phyloP scores from a whole-genome alignment of 495 filamentous ascomycete genomes.

The Daldinia vernicosa region DNA sequence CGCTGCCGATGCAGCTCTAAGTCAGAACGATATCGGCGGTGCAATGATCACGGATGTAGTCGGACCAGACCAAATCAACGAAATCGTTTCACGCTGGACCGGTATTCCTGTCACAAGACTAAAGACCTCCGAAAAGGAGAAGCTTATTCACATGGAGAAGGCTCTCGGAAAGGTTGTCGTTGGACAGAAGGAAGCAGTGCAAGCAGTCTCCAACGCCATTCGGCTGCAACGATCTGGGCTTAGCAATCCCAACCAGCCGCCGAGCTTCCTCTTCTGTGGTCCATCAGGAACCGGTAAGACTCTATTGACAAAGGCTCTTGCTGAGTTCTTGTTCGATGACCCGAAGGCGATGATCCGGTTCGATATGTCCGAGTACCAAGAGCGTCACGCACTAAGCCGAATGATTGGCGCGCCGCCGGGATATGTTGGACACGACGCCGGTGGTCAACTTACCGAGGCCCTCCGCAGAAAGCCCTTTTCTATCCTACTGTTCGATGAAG shows the following conservation, averaged over 20 bases:
- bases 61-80: slow-evolving; percentile 98
- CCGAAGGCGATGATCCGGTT: slow-evolving; percentile 98
- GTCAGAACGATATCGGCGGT: slow-evolving; percentile 65
- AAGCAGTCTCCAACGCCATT: slow-evolving; percentile 93
- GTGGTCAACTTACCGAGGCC: slow-evolving; percentile 93
- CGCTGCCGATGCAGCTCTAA: slow-evolving; percentile 76
- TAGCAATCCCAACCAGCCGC: slow-evolving; percentile 92
- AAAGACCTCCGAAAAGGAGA: slow-evolving; percentile 96
- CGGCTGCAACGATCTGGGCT: slow-evolving; percentile 93
- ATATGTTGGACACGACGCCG: slow-evolving; percentile 95
- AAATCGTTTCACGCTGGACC: slow-evolving; percentile 95
- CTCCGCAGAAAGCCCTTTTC: slow-evolving; percentile 95
- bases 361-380: slow-evolving; percentile 99
- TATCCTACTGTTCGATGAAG: slow-evolving; percentile 96
- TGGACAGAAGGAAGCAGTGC: slow-evolving; percentile 94
- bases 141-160: slow-evolving; percentile 93
- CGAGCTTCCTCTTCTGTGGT: slow-evolving; percentile 98
- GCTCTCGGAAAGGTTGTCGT: slow-evolving; percentile 83
- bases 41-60: slow-evolving; percentile 90
- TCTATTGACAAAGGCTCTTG: slow-evolving; percentile 91
- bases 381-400: slow-evolving; percentile 92
- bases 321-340: slow-evolving; percentile 98
- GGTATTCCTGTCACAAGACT: slow-evolving; percentile 95
- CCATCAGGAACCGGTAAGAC: slow-evolving; percentile 98
- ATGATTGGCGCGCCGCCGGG: slow-evolving; percentile 98